Base-by-base conservation (phyloP, 2,329 filamentous ascomycete species). In the Talaromyces amestolkiae region DNA sequence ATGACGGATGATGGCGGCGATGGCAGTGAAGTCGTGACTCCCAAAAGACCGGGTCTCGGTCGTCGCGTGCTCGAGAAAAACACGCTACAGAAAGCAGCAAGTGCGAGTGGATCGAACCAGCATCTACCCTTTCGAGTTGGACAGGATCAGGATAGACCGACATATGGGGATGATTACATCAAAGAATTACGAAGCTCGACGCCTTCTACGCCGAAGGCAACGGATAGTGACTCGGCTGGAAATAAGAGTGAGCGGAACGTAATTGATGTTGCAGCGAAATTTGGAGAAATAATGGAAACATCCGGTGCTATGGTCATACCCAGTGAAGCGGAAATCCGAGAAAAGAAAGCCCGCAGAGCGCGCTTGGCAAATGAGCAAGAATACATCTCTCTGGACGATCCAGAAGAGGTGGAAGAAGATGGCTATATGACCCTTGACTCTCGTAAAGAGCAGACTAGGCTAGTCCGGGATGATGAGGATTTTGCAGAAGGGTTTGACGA, bases 401-500 rank as follows among this genome's bases (percentile, higher is more conserved):
- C 65, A 45, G 72, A 71, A 13, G 59, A 8, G 17, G 65, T 64
- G 47, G 72, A 71, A 19, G 64, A 51, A 51, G 81, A 82, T 37
- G 78, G 81, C 59, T 79, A 83, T 64, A 81, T 84, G 66, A 70
- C 74, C 15, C 78, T 86, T 1, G 74, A 84, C 2, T 79, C 82
- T 61, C 79, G 80, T 19, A 86, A 87, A 69, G 85, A 87, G 39
- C 85, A 93, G 67, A 91, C 90, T 6, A 86, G 94, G 1, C 84
- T 98, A 1, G 85, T 93, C 6, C 86, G 85, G 49, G 93, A 97
- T 39, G 94, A 98, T 71, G 94, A 98, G 74, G 92, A 98, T 72
- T 85, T 97, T 0, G 91, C 91, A 43, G 95, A 98, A 79, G 93
- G 93, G 0, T 98, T 96, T 71, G 94, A 98, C 67, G 90, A 94